These are phyloP conservation scores for Entophlyctis luteolus DNA, from an alignment of 192 early-diverging fungal genomes.

Conservation along the genomic window DNA sequence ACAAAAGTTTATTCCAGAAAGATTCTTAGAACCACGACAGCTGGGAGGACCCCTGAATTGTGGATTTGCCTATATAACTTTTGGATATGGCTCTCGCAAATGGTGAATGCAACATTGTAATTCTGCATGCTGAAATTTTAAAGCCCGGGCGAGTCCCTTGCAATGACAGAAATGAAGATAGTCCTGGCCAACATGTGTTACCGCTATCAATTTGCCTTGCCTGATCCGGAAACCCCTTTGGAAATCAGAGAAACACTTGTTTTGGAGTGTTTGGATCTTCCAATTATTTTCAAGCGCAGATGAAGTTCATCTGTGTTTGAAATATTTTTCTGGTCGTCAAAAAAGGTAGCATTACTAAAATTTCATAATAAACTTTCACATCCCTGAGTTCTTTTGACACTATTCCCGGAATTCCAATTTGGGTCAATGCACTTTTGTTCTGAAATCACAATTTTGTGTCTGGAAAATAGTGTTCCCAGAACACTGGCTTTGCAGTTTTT, in stretches of 20 bases:
- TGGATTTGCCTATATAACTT: not conserved
- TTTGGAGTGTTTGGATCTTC: not conserved
- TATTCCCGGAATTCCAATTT: no score
- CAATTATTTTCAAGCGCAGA: not conserved
- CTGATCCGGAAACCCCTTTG: not conserved
- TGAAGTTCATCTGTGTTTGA: no score
- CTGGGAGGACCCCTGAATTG: not conserved
- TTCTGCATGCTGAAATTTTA: not conserved
- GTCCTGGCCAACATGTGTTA: not conserved
- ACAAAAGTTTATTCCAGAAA: not conserved
- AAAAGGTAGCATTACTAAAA: no score
- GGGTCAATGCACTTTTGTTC: no score
- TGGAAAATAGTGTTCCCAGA: no score
- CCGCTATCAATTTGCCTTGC: not conserved
- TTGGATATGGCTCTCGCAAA: not conserved
- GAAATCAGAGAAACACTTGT: not conserved
- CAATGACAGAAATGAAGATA: conserved; percentile 8
- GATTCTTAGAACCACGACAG: not conserved
- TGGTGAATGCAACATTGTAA: not conserved
- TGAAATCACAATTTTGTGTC: no score
- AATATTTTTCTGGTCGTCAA: no score
- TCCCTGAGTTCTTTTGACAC: no score
- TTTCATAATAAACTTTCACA: no score
- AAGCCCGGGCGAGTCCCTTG: conserved; percentile 3
- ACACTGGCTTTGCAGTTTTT: no score